A percentile compares a stretch with the other conserved stretches of the same genome.
phyloP scores from a whole-genome alignment of 352 stramenopile species.

The Globisporangium nunn region DNA sequence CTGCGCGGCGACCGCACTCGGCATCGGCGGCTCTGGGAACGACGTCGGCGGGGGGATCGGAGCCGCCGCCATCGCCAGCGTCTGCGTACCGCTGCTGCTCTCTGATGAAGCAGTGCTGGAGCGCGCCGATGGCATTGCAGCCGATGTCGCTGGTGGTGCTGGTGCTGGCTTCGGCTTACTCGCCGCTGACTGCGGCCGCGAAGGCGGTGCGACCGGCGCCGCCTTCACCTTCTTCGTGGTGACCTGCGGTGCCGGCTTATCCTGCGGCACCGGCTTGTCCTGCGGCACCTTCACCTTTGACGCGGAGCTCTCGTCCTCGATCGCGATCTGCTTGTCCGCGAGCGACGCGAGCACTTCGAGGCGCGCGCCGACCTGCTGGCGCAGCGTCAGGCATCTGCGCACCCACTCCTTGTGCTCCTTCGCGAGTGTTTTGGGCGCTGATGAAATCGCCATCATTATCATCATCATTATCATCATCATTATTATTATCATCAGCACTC shows the following conservation, averaged over 20 bases:
- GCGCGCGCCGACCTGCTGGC: conserved; percentile 65
- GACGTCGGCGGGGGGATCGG: conserved; percentile 17
- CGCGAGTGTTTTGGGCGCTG: conserved; percentile 41
- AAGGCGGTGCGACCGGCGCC: conserved; percentile 3
- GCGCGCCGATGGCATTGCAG: neutral
- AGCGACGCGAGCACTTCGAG: conserved; percentile 73
- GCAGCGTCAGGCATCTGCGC: conserved; percentile 45
- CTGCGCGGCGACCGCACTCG: conserved; percentile 8
- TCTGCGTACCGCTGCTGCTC: neutral
- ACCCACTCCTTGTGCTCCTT: conserved; percentile 74
- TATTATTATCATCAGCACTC: neutral
- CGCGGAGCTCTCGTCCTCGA: conserved; percentile 30
- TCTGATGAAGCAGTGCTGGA: neutral
- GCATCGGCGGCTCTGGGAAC: conserved; percentile 43
- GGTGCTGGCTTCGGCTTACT: conserved; percentile 6
- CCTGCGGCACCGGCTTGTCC: neutral
- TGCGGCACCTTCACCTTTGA: neutral
- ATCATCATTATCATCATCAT: neutral
- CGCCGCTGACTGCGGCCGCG: conserved; percentile 7
- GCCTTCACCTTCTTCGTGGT: conserved; percentile 7
- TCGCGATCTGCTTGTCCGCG: conserved; percentile 72
- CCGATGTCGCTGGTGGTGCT: neutral
- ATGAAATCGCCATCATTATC: neutral
- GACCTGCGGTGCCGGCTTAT: neutral
- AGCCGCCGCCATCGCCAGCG: neutral